Conservation (phyloP, 805 yeast genomes). For the Sugiyamaella floridensis region DNA sequence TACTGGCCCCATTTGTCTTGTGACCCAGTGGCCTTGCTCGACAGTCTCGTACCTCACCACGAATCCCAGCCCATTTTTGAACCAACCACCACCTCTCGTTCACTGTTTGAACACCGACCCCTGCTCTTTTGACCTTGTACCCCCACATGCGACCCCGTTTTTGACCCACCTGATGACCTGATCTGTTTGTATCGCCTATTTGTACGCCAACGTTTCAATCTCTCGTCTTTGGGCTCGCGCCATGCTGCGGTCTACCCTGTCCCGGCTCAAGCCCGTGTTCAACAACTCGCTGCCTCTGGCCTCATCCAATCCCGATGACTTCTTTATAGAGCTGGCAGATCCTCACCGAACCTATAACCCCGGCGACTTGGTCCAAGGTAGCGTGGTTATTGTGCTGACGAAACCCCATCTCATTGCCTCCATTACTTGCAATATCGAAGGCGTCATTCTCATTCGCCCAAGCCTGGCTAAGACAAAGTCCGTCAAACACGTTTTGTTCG, state of each 20-base stretch:
- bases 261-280: slow-evolving; percentile 17
- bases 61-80: too few species aligned
- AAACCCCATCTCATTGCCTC: slow-evolving; percentile 20
- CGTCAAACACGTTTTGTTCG: slow-evolving; percentile 24
- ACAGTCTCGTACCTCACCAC: too few species aligned
- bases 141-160: too few species aligned
- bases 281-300: slow-evolving; percentile 10
- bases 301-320: slow-evolving; percentile 31
- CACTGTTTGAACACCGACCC: too few species aligned
- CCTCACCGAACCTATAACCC: slow-evolving; percentile 78
- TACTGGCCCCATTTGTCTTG: too few species aligned
- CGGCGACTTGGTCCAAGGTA: slow-evolving; percentile 49
- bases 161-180: too few species aligned
- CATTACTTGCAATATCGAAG: slow-evolving; percentile 24
- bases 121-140: too few species aligned
- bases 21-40: too few species aligned
- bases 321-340: slow-evolving; percentile 61
- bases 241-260: slow-evolving; percentile 11
- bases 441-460: slow-evolving; percentile 26
- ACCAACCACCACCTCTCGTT: too few species aligned
- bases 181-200: too few species aligned
- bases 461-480: slow-evolving; percentile 28
- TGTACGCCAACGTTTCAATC: neutral
- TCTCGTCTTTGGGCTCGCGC: neutral
- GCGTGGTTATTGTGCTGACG: slow-evolving; percentile 27